Evolutionary conservation across 2,329 filamentous ascomycete species (phyloP).

Genomic region (Sclerotinia minor): DNA sequence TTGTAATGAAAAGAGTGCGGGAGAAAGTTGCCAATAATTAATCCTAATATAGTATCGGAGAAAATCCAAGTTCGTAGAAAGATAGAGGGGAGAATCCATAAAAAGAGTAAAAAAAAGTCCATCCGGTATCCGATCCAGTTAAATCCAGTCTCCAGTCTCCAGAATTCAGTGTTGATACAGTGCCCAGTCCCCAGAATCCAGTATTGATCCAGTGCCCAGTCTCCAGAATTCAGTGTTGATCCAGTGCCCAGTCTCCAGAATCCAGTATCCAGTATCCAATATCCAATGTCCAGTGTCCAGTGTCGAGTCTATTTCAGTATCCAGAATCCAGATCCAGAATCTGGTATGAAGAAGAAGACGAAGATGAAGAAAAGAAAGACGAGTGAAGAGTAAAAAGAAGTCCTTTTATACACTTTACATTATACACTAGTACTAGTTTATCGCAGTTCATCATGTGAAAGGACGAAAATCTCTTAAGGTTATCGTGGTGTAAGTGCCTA

Average conservation of each 20-base stretch:
- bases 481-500: no score
- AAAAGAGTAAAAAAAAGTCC: not conserved
- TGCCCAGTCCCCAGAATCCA: not conserved
- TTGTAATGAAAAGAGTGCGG: not conserved
- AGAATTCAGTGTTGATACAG: no score
- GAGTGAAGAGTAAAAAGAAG: not conserved
- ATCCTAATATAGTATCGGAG: not conserved
- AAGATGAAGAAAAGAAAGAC: not conserved
- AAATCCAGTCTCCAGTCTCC: no score
- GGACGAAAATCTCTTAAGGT: not conserved
- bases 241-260: no score
- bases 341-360: no score
- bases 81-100: not conserved
- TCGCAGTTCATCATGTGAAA: not conserved
- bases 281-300: not conserved
- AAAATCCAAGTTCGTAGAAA: no score
- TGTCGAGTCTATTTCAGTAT: not conserved
- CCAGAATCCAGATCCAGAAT: not conserved
- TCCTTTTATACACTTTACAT: not conserved
- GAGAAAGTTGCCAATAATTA: not conserved
- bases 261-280: no score
- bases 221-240: no score
- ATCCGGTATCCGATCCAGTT: not conserved
- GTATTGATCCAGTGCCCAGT: no score
- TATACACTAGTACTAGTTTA: not conserved